A percentile compares a stretch with the other conserved stretches of the same genome.
Evolutionary conservation across 2,329 filamentous ascomycete species (phyloP).

Genomic region (Arthroderma sp.): DNA sequence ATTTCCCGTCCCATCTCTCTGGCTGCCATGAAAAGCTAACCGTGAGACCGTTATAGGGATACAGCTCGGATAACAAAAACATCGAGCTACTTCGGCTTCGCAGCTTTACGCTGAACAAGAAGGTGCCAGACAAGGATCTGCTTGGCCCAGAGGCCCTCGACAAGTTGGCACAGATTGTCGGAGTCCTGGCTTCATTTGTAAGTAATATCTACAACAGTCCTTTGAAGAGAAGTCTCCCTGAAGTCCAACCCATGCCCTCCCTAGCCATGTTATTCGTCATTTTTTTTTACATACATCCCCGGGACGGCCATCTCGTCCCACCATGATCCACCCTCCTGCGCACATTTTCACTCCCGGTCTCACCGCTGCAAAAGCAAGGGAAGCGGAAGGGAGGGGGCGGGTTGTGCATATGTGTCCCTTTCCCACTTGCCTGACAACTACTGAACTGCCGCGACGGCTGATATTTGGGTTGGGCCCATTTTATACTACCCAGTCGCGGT

Average conservation of each 20-base stretch:
- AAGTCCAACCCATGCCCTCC: too few species aligned
- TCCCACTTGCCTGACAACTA: too few species aligned
- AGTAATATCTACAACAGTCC: slow-evolving; percentile 28
- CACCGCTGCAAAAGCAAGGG: slow-evolving; percentile 1
- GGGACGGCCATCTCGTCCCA: neutral
- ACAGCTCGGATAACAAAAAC: slow-evolving; percentile 58
- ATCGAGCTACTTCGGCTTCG: slow-evolving; percentile 69
- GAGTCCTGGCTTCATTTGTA: slow-evolving; percentile 65
- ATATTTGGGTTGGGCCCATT: neutral
- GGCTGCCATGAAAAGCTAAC: slow-evolving; percentile 8
- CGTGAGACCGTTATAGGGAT: slow-evolving; percentile 44
- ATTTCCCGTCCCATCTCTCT: neutral
- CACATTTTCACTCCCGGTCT: neutral
- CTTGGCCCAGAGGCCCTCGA: slow-evolving; percentile 49
- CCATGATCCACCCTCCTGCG: neutral
- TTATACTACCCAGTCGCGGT: slow-evolving; percentile 1
- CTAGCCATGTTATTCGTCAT: too few species aligned
- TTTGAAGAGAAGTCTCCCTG: too few species aligned
- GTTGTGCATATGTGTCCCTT: too few species aligned
- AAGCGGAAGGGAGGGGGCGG: too few species aligned
- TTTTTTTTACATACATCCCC: too few species aligned
- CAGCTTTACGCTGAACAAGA: slow-evolving; percentile 61
- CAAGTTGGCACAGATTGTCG: slow-evolving; percentile 51
- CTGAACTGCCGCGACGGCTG: too few species aligned
- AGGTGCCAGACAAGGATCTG: slow-evolving; percentile 54